Evolutionary conservation across 108 stramenopile species (phyloP).

Genomic region (Cyclotella kingstonii): DNA sequence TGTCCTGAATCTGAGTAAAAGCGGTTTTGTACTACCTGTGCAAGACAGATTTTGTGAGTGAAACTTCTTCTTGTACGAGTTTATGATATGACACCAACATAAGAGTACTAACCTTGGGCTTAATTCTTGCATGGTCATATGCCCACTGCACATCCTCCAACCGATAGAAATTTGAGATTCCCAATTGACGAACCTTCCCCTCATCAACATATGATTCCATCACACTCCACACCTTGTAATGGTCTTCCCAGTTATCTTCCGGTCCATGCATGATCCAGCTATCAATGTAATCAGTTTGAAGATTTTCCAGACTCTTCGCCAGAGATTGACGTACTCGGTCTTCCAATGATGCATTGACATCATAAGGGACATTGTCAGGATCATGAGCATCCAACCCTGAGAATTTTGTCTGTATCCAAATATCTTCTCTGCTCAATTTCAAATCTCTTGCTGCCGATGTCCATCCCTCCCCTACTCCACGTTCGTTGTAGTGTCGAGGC

Average conservation of each 20-base stretch:
- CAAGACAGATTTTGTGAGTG: neutral
- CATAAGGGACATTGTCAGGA: slow-evolving; percentile 68
- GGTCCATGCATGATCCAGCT: slow-evolving; percentile 74
- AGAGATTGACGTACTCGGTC: slow-evolving; percentile 67
- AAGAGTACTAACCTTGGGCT: slow-evolving; percentile 33
- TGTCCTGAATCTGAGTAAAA: slow-evolving; percentile 58
- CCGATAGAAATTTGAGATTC: slow-evolving; percentile 57
- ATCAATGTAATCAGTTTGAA: slow-evolving; percentile 83
- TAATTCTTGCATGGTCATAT: slow-evolving; percentile 48
- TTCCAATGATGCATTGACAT: slow-evolving; percentile 52
- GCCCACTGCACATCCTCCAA: slow-evolving; percentile 43
- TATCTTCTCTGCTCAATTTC: slow-evolving; percentile 34
- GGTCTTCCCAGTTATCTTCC: slow-evolving; percentile 33
- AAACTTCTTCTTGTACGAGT: too few relatives aligned
- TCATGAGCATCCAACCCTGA: slow-evolving; percentile 53
- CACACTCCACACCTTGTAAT: slow-evolving; percentile 34
- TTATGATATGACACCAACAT: too few relatives aligned
- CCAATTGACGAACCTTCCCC: slow-evolving; percentile 43
- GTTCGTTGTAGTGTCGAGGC: slow-evolving; percentile 63
- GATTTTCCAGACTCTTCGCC: slow-evolving; percentile 61
- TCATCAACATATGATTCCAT: slow-evolving; percentile 48
- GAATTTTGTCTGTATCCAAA: slow-evolving; percentile 66
- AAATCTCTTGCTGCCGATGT: slow-evolving; percentile 28
- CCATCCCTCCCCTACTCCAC: slow-evolving; percentile 49
- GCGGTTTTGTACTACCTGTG: slow-evolving; percentile 50